These are phyloP conservation scores for Wallacemonas collosoma DNA, from an alignment of 208 protist genomes.

Conservation along the genomic window DNA sequence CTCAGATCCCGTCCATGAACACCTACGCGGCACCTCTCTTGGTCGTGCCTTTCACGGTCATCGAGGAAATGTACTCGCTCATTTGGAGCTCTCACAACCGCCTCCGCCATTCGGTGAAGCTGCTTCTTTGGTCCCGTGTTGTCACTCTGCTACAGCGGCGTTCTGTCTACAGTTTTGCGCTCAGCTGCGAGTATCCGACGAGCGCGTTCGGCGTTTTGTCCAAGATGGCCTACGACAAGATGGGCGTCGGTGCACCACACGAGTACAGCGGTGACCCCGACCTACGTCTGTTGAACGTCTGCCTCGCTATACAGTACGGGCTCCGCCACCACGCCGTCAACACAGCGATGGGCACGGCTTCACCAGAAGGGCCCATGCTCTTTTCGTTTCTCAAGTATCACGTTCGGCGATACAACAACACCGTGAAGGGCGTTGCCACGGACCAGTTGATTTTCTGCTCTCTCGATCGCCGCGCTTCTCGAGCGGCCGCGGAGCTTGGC, in stretches of 20 bases:
- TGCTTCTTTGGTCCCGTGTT: constrained; percentile 77
- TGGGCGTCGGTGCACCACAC: constrained; percentile 20
- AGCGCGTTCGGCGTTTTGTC: constrained; percentile 52
- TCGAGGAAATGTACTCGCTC: constrained; percentile 60
- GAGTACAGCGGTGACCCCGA: constrained; percentile 64
- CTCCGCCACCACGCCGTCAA: constrained; percentile 36
- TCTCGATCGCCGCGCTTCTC: constrained; percentile 68
- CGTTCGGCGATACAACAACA: constrained; percentile 69
- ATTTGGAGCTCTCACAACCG: constrained; percentile 58
- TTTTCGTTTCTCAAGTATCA: constrained; percentile 89
- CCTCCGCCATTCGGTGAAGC: constrained; percentile 39
- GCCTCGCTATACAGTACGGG: constrained; percentile 65
- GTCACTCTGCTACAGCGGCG: constrained; percentile 47
- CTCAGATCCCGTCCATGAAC: constrained; percentile 49
- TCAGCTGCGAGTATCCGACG: constrained; percentile 64
- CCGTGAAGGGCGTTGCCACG: constrained; percentile 57
- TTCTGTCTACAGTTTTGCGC: constrained; percentile 52
- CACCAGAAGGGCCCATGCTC: constrained; percentile 68
- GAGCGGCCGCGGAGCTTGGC: constrained; percentile 56
- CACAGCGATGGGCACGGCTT: constrained; percentile 31
- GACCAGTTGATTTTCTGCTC: constrained; percentile 74
- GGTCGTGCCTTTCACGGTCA: constrained; percentile 81
- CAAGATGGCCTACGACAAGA: constrained; percentile 66
- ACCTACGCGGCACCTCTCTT: constrained; percentile 30
- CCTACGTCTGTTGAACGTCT: constrained; percentile 79